Evolutionary conservation across 116 monocot species (phyloP).

Genomic region (Zostera marina): DNA sequence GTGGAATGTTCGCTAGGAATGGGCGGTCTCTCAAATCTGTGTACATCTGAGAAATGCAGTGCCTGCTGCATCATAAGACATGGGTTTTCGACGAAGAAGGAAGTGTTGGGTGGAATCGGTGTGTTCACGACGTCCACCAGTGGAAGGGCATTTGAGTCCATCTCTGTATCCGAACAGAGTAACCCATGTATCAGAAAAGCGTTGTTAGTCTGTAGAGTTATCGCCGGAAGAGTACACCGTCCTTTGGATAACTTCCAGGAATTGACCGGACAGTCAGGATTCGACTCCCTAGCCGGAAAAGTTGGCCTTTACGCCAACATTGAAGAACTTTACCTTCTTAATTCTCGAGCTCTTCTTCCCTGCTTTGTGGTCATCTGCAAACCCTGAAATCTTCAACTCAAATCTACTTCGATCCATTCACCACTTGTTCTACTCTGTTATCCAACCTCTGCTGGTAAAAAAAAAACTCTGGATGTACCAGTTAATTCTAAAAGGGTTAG

Average conservation of each 20-base stretch:
- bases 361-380: constrained; percentile 89
- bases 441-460: background rate
- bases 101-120: constrained; percentile 36
- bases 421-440: too few species aligned
- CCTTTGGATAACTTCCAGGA: constrained; percentile 70
- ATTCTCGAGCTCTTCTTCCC: constrained; percentile 63
- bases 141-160: constrained; percentile 50
- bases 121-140: constrained; percentile 90
- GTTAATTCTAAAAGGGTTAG: too few species aligned
- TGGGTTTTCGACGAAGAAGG: constrained; percentile 46
- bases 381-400: constrained; percentile 18
- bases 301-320: constrained; percentile 62
- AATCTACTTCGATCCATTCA: background rate
- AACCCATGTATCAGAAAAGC: constrained; percentile 29
- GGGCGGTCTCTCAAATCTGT: constrained; percentile 46
- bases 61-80: constrained; percentile 62
- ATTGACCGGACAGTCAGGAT: constrained; percentile 45
- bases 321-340: constrained; percentile 88
- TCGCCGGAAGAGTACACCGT: constrained; percentile 80
- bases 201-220: constrained; percentile 76
- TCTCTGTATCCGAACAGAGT: constrained; percentile 24
- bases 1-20: constrained; percentile 55
- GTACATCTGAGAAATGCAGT: constrained; percentile 47
- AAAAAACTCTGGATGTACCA: background rate
- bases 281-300: constrained; percentile 80